These are phyloP conservation scores for Scheffersomyces parashehatae DNA, from an alignment of 1,139 yeast genomes.

Conservation along the genomic window DNA sequence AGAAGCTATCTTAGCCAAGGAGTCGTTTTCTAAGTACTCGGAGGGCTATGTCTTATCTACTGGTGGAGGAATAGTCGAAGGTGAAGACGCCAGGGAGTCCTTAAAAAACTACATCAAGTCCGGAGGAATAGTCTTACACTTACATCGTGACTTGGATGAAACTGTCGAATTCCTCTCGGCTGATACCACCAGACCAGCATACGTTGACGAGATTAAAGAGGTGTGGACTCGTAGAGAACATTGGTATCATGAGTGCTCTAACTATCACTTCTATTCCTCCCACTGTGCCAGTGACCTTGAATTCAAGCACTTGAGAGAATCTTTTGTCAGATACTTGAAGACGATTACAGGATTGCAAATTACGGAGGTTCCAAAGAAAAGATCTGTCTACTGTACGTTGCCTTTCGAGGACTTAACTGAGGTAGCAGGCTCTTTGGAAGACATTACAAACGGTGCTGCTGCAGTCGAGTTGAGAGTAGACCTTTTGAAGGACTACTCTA, in stretches of 20 bases:
- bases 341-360: conserved; percentile 62
- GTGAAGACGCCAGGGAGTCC: conserved; percentile 60
- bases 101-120: conserved; percentile 54
- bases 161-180: conserved; percentile 71
- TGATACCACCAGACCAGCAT: conserved; percentile 89
- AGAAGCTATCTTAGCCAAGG: conserved; percentile 63
- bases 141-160: conserved; percentile 84
- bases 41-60: conserved; percentile 77
- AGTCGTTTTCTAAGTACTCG: conserved; percentile 48
- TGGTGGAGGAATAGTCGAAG: conserved; percentile 96
- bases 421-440: conserved; percentile 44
- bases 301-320: conserved; percentile 55
- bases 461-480: conserved; percentile 88
- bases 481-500: conserved; percentile 52
- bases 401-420: conserved; percentile 60
- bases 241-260: conserved; percentile 82
- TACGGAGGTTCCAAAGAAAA: conserved; percentile 46
- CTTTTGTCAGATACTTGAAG: conserved; percentile 59
- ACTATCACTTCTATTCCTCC: conserved; percentile 74
- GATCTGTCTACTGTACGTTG: conserved; percentile 74
- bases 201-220: conserved; percentile 68
- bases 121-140: conserved; percentile 82
- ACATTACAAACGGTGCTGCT: conserved; percentile 65
- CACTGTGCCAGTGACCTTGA: conserved; percentile 62
- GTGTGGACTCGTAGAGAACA: conserved; percentile 84